A percentile compares a stretch with the other conserved stretches of the same genome.
These are phyloP conservation scores for Allantophomopsis lycopodina DNA, from an alignment of 2,329 filamentous ascomycete species.

Conservation along the genomic window DNA sequence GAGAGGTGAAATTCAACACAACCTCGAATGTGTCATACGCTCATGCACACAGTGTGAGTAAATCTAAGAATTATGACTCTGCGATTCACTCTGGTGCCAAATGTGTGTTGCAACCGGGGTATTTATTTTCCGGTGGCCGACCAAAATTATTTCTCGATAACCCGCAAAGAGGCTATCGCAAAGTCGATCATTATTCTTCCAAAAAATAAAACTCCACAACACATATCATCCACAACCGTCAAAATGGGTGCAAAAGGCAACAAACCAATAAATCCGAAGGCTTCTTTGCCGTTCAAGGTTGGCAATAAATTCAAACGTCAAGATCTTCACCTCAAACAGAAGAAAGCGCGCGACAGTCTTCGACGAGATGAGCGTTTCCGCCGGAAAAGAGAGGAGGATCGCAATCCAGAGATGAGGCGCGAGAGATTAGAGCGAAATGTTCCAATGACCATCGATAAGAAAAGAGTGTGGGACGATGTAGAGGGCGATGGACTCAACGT, in stretches of 20 bases:
- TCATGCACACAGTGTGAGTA: background rate
- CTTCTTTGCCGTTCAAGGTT: constrained; percentile 35
- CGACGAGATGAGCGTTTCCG: constrained; percentile 66
- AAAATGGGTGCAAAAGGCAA: constrained; percentile 34
- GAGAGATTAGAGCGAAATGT: constrained; percentile 67
- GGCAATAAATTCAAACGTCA: constrained; percentile 72
- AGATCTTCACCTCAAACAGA: constrained; percentile 65
- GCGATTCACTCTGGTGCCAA: background rate
- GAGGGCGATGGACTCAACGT: constrained; percentile 43
- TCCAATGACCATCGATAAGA: constrained; percentile 70
- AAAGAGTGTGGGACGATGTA: constrained; percentile 79
- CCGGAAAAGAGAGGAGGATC: constrained; percentile 73
- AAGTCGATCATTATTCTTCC: background rate
- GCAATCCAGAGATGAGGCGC: constrained; percentile 62
- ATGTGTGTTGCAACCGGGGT: background rate
- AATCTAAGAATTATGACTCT: background rate
- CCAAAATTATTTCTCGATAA: constrained; percentile 2
- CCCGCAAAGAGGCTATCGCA: background rate
- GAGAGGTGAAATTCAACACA: background rate
- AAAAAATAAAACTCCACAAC: background rate
- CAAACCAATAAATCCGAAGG: constrained; percentile 25
- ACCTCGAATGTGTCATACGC: background rate
- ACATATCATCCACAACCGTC: constrained; percentile 1
- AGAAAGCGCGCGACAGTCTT: constrained; percentile 59
- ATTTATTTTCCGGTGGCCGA: constrained; percentile 3